Percentiles rank a stretch among this genome's conserved stretches.
Conservation (phyloP, 371 early-diverging fungal species). For the Apophysomyces trapeziformis region DNA sequence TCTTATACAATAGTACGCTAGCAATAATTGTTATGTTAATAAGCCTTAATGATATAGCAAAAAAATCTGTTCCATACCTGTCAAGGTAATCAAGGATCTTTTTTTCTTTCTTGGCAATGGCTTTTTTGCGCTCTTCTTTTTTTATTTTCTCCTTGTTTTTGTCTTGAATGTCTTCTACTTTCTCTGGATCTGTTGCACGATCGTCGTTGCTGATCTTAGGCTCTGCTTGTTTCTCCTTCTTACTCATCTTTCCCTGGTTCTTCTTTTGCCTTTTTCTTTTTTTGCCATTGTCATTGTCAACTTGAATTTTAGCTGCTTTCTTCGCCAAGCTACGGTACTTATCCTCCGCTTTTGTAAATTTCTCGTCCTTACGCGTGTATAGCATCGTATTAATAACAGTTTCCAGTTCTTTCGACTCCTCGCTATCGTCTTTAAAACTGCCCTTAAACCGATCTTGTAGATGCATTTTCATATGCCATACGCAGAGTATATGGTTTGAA, state of each 20-base stretch:
- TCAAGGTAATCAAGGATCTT: neutral
- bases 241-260: neutral
- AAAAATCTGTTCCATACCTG: neutral
- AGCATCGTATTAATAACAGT: neutral
- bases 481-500: constrained; percentile 11
- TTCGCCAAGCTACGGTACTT: neutral
- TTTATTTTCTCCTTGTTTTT: neutral
- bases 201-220: neutral
- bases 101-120: neutral
- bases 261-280: neutral
- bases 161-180: no score
- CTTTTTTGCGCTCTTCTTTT: neutral
- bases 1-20: constrained; percentile 14
- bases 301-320: neutral
- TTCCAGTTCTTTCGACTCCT: neutral
- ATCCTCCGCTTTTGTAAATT: neutral
- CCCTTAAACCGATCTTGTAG: neutral
- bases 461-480: constrained; percentile 2
- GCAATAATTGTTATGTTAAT: neutral
- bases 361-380: neutral
- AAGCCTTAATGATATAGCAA: no score
- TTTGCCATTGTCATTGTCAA: neutral
- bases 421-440: constrained; percentile 4
- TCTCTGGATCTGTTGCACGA: no score
- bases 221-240: neutral